Evolutionary conservation across 495 filamentous ascomycete genomes (phyloP), one percentile per base, ranked within the genome.

Genomic region (Pyronema domesticum): DNA sequence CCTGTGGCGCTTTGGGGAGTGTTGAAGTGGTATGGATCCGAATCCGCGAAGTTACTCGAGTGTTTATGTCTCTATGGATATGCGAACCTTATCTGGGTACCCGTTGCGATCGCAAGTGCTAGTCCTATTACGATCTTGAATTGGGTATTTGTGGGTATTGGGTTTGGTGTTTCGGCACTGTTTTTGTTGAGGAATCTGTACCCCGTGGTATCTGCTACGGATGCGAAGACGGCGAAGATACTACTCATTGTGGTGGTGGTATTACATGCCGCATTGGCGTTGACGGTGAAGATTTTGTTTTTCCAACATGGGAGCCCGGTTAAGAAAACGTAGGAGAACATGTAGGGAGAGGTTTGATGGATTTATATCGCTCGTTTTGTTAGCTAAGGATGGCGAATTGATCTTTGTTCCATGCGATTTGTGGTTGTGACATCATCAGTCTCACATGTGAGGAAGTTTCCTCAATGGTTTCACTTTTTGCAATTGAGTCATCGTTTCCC

Each of bases 21-120:
- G 55, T 74, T 98, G 59, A 86, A 81, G 57, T 98, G 93, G 84
- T 96, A 93, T 68, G 89, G 91, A 23, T 81, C 78, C 58, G 83
- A 86, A 68, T 82, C 80, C 59, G 89, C 87, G 11, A 93, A 86
- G 62, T 70, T 98, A 49, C 76, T 98, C 54, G 91, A 98, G 72
- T 91, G 85, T 72, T 85, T 83, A 82, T 80, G 86, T 39, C 69
- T 98, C 37, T 98, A 96, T 68, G 91, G 91, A 10, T 98, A 98
- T 70, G 76, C 80, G 33, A 98, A 96, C 71, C 70, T 96, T 61
- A 83, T 95, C 51, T 98, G 91, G 91, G 86, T 98, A 61, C 86
- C 81, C 0, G 89, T 98, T 43, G 93, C 91, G 18, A 71, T 95
- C 53, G 83, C 95, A 54, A 83, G 81, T 66, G 94, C 86, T 81